A percentile compares a stretch with the other conserved stretches of the same genome.
Conservation (phyloP, 2,329 filamentous ascomycete genomes). For the Colletotrichum tofieldiae region DNA sequence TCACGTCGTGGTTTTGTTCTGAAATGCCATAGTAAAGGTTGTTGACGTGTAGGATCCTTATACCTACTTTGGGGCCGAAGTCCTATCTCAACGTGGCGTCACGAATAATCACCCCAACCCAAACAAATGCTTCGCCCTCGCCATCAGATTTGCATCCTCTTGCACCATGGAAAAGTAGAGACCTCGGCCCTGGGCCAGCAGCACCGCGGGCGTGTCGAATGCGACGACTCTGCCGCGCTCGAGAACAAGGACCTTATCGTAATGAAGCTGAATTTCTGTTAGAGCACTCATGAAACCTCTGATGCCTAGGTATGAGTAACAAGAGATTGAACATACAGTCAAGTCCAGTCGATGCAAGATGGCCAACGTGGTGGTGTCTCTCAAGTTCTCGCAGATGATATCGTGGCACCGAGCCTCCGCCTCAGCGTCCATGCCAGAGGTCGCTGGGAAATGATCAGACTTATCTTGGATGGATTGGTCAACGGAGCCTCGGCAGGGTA, state of each 20-base stretch:
- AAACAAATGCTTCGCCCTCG: no score
- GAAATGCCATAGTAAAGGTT: no score
- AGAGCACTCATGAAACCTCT: neutral
- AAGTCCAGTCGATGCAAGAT: constrained; percentile 10
- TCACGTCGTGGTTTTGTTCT: no score
- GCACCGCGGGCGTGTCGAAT: constrained; percentile 1
- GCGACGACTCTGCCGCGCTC: neutral
- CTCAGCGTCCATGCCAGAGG: constrained; percentile 8
- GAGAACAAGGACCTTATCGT: constrained; percentile 7
- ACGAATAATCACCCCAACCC: no score
- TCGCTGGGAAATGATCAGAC: neutral
- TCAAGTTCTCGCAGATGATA: neutral
- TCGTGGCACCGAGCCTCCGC: constrained; percentile 6
- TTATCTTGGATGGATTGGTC: neutral
- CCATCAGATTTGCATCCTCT: neutral
- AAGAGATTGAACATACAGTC: constrained; percentile 1
- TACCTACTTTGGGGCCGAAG: no score
- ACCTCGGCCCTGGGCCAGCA: constrained; percentile 1
- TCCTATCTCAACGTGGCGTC: no score
- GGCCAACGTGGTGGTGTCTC: constrained; percentile 1
- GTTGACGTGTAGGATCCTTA: no score
- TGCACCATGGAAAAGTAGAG: constrained; percentile 2
- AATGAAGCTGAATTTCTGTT: constrained; percentile 1
- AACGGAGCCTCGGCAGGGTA: no score
- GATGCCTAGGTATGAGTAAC: neutral